Percentiles rank a stretch among this genome's conserved stretches.
Evolutionary conservation across 441 rosid genomes (phyloP).

Genomic region (Viola pubescens): DNA sequence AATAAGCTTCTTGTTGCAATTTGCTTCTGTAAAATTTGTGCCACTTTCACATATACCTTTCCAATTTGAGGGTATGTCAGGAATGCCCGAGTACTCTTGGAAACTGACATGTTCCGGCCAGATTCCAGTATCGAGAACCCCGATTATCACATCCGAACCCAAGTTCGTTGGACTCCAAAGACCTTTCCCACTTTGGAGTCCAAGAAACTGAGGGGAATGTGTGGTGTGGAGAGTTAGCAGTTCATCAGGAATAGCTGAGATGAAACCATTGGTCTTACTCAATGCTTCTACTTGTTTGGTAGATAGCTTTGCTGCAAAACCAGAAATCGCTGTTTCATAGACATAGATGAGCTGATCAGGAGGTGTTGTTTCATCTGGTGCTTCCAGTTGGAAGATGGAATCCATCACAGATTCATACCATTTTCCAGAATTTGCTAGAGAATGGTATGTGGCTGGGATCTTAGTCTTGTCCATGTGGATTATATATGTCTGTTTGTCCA

Average conservation of each 20-base stretch:
- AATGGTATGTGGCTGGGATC: slow-evolving; percentile 20
- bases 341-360: slow-evolving; percentile 46
- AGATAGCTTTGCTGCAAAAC: slow-evolving; percentile 69
- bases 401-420: slow-evolving; percentile 34
- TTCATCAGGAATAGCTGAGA: slow-evolving; percentile 61
- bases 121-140: slow-evolving; percentile 63
- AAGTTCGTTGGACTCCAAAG: slow-evolving; percentile 57
- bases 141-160: slow-evolving; percentile 61
- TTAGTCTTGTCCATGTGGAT: slow-evolving; percentile 54
- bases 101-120: slow-evolving; percentile 75
- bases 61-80: slow-evolving; percentile 55
- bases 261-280: slow-evolving; percentile 44
- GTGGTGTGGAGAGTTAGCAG: slow-evolving; percentile 63
- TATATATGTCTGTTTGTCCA: slow-evolving; percentile 43
- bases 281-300: slow-evolving; percentile 39
- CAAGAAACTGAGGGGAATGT: slow-evolving; percentile 66
- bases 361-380: slow-evolving; percentile 12
- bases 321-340: slow-evolving; percentile 36
- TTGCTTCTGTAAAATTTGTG: slow-evolving; percentile 28
- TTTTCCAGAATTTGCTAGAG: slow-evolving; percentile 18
- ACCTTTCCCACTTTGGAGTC: slow-evolving; percentile 50
- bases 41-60: slow-evolving; percentile 59
- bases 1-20: slow-evolving; percentile 58
- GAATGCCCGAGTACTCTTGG: slow-evolving; percentile 39
- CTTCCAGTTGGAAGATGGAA: slow-evolving; percentile 26